These are phyloP conservation scores for Podospora didyma DNA, from an alignment of 495 filamentous ascomycete genomes.

Conservation along the genomic window DNA sequence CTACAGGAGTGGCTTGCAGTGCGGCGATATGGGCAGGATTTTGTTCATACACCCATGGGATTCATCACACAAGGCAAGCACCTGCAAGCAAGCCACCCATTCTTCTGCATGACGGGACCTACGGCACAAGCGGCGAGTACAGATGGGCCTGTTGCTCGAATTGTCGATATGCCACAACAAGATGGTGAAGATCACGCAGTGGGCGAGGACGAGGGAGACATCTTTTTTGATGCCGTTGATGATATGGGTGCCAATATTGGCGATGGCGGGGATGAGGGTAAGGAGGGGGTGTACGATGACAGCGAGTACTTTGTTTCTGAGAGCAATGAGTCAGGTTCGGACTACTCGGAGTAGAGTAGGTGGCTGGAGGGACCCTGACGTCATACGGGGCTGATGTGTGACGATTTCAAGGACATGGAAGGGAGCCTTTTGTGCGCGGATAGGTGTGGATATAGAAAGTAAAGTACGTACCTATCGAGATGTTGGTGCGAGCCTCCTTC, in stretches of 20 bases:
- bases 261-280: background rate
- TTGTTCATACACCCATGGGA: slow-evolving; percentile 52
- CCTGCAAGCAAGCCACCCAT: slow-evolving; percentile 39
- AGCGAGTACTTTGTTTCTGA: background rate
- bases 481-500: no score
- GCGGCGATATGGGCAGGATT: slow-evolving; percentile 48
- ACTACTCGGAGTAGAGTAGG: no score
- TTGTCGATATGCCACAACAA: background rate
- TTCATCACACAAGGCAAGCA: slow-evolving; percentile 45
- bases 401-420: no score
- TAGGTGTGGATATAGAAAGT: no score
- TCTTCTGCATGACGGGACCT: slow-evolving; percentile 29
- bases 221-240: background rate
- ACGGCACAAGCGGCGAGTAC: background rate
- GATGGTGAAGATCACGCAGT: background rate
- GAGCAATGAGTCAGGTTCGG: background rate
- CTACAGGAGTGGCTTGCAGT: slow-evolving; percentile 48
- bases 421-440: no score
- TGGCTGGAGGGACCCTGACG: no score
- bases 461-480: no score
- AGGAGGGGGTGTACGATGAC: background rate
- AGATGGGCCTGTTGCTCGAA: background rate
- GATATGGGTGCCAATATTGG: background rate
- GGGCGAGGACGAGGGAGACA: background rate
- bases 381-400: no score